These are phyloP conservation scores for Conticribra guillardii DNA, from an alignment of 108 stramenopile species.

Conservation along the genomic window DNA sequence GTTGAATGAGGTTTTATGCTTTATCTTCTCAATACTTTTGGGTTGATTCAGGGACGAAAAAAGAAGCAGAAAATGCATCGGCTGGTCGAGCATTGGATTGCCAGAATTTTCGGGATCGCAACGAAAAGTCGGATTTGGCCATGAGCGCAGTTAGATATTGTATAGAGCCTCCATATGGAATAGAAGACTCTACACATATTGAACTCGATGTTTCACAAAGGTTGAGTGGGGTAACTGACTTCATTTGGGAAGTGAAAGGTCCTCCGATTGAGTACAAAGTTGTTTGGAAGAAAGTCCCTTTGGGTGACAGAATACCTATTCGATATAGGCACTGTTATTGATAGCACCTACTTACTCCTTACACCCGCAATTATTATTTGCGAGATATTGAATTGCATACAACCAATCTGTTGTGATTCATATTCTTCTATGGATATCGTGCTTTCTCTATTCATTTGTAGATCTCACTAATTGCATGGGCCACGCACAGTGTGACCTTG, in stretches of 20 bases:
- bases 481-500: too few species aligned
- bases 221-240: conserved; percentile 5
- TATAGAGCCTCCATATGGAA: conserved; percentile 10
- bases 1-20: neutral
- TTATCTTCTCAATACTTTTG: neutral
- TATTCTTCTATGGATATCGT: too few species aligned
- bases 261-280: neutral
- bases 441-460: too few species aligned
- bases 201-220: neutral
- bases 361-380: too few species aligned
- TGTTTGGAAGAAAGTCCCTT: conserved; percentile 2
- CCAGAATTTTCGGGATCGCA: neutral
- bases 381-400: too few species aligned
- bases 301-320: conserved; percentile 5
- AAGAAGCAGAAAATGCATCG: conserved; percentile 24
- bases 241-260: neutral
- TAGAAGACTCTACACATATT: neutral
- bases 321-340: too few species aligned
- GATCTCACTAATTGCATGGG: too few species aligned
- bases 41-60: conserved; percentile 8
- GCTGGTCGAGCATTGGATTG: conserved; percentile 22
- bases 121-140: neutral
- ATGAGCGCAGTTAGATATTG: neutral
- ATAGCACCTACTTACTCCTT: too few species aligned
- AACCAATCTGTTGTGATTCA: too few species aligned